Percentiles rank a stretch among this genome's conserved stretches.
Evolutionary conservation across 257 asterid species (phyloP).

Genomic region (Anisodus tanguticus): DNA sequence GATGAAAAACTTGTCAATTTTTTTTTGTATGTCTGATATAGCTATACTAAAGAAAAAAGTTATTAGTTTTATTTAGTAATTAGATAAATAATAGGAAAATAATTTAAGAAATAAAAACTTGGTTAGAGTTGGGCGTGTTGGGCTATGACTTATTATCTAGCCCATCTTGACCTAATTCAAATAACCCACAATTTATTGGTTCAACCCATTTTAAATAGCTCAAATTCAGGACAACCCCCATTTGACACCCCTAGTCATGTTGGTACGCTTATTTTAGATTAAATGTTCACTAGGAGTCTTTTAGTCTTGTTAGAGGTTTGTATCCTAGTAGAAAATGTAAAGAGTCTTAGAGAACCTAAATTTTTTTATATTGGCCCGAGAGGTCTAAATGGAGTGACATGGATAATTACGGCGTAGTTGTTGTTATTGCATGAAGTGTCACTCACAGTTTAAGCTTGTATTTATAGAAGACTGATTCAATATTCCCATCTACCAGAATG

Average conservation of each 20-base stretch:
- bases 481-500: constrained; percentile 57
- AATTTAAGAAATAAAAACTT: neutral
- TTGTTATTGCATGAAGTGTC: neutral
- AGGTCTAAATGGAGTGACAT: neutral
- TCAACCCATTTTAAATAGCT: constrained; percentile 3
- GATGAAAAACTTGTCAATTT: neutral
- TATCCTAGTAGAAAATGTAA: neutral
- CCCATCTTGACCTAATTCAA: neutral
- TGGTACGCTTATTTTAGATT: constrained; percentile 11
- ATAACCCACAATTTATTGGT: neutral
- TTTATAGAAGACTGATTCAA: constrained; percentile 23
- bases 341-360: neutral
- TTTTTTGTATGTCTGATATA: neutral
- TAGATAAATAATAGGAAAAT: neutral
- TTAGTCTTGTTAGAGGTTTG: neutral
- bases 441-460: neutral
- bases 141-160: neutral
- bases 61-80: neutral
- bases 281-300: neutral
- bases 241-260: neutral
- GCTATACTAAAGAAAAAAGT: neutral
- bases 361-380: neutral
- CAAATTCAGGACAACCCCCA: neutral
- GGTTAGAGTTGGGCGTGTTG: too few relatives aligned
- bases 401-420: neutral